These are phyloP conservation scores for Brassica incana DNA, from an alignment of 345 rosid genomes.

Conservation along the genomic window DNA sequence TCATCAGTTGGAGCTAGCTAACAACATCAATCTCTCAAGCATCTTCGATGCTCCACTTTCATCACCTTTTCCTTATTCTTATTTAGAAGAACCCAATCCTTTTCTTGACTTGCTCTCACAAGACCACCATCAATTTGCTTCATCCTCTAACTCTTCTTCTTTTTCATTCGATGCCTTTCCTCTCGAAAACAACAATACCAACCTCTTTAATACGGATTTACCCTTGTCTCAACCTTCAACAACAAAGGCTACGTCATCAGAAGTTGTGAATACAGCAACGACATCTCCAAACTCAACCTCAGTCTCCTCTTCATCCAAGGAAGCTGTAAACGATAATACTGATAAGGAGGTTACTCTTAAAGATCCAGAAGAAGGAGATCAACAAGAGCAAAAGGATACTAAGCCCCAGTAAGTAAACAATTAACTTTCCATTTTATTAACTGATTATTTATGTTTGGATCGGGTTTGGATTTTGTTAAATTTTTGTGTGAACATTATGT, in stretches of 20 bases:
- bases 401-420: slow-evolving; percentile 68
- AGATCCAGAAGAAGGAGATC: slow-evolving; percentile 54
- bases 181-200: slow-evolving; percentile 10
- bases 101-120: slow-evolving; percentile 60
- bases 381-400: slow-evolving; percentile 54
- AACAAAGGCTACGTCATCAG: slow-evolving; percentile 62
- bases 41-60: slow-evolving; percentile 59
- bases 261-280: slow-evolving; percentile 65
- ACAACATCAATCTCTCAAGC: slow-evolving; percentile 36
- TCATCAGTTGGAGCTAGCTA: slow-evolving; percentile 49
- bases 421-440: neutral
- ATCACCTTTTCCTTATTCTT: slow-evolving; percentile 39
- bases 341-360: slow-evolving; percentile 41
- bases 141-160: slow-evolving; percentile 37
- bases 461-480: neutral
- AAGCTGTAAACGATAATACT: slow-evolving; percentile 49
- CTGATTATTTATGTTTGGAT: neutral
- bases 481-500: neutral
- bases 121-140: slow-evolving; percentile 34
- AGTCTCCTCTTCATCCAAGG: slow-evolving; percentile 77
- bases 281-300: slow-evolving; percentile 90
- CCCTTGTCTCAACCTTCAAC: slow-evolving; percentile 22
- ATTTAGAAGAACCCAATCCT: slow-evolving; percentile 30
- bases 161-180: slow-evolving; percentile 59
- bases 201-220: slow-evolving; percentile 26